Percentiles rank a stretch among this genome's conserved stretches.
phyloP scores from a whole-genome alignment of 2,329 filamentous ascomycete genomes.

The Botrytis tulipae region DNA sequence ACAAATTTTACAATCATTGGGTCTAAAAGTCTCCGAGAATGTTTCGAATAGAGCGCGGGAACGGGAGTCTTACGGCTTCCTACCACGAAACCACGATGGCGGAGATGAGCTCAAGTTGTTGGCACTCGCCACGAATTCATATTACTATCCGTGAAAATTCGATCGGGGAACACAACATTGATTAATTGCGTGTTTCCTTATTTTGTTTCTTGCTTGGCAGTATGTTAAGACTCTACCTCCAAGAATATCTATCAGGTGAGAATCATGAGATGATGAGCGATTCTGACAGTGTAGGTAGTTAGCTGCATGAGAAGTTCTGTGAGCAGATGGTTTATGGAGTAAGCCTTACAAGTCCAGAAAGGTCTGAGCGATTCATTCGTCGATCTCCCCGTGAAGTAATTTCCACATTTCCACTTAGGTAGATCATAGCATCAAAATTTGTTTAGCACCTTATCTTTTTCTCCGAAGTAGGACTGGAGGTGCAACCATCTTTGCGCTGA shows the following conservation, averaged over 20 bases:
- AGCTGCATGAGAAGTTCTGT: background rate
- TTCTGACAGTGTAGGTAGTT: background rate
- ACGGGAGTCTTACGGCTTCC: background rate
- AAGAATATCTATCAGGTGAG: background rate
- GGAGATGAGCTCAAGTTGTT: conserved; percentile 10
- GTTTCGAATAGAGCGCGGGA: conserved; percentile 11
- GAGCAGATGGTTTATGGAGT: background rate
- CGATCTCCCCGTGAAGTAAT: background rate
- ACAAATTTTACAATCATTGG: background rate
- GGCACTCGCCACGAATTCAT: background rate
- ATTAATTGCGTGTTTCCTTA: background rate
- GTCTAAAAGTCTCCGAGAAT: background rate
- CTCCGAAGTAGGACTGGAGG: background rate
- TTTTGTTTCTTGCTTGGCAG: background rate
- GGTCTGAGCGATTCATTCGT: conserved; percentile 10
- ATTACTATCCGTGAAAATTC: background rate
- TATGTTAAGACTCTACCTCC: background rate
- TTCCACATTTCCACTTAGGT: background rate
- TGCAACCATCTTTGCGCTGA: background rate
- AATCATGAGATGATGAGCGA: background rate
- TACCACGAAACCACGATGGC: background rate
- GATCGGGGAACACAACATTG: conserved; percentile 4
- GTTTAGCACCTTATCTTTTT: conserved; percentile 12
- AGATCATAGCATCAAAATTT: background rate
- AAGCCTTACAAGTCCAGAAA: conserved; percentile 3